Evolutionary conservation across 23 red algal genomes (phyloP), one percentile per base, ranked within the genome.

Genomic region (Pyropia yezoensis): DNA sequence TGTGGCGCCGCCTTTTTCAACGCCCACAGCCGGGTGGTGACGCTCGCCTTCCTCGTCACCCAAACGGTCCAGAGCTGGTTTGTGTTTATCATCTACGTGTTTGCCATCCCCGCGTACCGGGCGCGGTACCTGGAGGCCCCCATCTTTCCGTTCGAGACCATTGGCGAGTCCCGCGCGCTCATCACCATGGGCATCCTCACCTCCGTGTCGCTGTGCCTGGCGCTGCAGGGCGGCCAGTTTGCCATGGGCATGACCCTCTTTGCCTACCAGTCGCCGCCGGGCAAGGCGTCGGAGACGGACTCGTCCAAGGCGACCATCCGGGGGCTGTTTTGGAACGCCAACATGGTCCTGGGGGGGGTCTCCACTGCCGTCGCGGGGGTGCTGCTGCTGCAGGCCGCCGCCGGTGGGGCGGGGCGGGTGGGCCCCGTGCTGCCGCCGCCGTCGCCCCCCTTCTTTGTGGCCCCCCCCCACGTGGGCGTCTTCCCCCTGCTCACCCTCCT

Each of bases 221-320:
- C 79, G 21, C 60, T 84, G 52, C 79, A 84, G 52, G 79, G 79
- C 23, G 79, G 79, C 30, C 79, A 84, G 69, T 84, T 84, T 25
- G 15, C 75, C 27, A 75, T 84, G 39, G 39, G 39, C 39, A 6
- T 47, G 39, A 12, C 39, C 4, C 39, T 47, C 11, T 8, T 47
- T 8, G 39, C 39, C 6, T 47, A 47, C 39, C 39, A 47, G 39
- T 47, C 39, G 11, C 39, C 39, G 39, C 39, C 39, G 39, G 39
- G 39, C 39, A 47, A 47, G 39, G 39, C 39, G 11, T 47, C 39
- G 6, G 39, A 47, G 39, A 47, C 39, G 39, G 39, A 47, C 39
- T 3, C 39, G 39, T 47, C 39, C 39, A 47, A 47, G 39, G 39
- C 39, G 39, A 65, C 49, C 22, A 66, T 74, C 29, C 55, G 79